Base-by-base conservation (phyloP, 2,329 filamentous ascomycete species). In the Colletotrichum gloeosporioides region DNA sequence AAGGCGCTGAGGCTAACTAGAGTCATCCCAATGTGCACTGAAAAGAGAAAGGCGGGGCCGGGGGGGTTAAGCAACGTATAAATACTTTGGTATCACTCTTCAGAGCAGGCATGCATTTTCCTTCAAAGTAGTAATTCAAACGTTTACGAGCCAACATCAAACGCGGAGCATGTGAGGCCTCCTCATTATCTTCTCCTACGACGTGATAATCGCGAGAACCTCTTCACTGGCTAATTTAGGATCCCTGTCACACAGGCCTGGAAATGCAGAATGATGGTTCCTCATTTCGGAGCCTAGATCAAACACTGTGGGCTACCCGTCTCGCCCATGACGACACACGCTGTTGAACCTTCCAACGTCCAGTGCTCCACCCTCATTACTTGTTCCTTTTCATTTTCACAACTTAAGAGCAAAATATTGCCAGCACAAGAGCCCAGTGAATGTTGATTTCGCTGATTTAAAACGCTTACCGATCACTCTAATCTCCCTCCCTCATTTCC, bases 1-100 rank as follows among this genome's bases (percentile, higher is more conserved):
- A 78, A 57, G 73, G 72, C 18, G 32, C 77, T 12, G 75, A 77
- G 29, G 72, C 78, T 15, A 72, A 73, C 65, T 74, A 49, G n/a
- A 22, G 2, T 15, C 0, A 29, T 18, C 5, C 25, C 22, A 0
- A 57, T 18, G 1, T 31, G 1, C 10, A 0, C 9, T 2, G 15
- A 5, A 31, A n/a, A 32, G 57, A 59, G 53, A 6, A 6, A 53
- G 7, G 16, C 27, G 5, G 34, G 6, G 13, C 6, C 3, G 10
- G 15, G 18, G 22, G 53, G 4, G 7, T 59, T 8, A 25, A 59
- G 16, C 0, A 59, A 29, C 15, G 1, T 29, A 25, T 29, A 3
- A 59, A 57, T 57, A 57, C 22, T 5, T 1, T 44, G 6, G 25
- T 2, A 10, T 29, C 25, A 59, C 55, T 4, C 12, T 0, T 22